Conservation (phyloP, 2,329 filamentous ascomycete species). For the Xylaria sp. region DNA sequence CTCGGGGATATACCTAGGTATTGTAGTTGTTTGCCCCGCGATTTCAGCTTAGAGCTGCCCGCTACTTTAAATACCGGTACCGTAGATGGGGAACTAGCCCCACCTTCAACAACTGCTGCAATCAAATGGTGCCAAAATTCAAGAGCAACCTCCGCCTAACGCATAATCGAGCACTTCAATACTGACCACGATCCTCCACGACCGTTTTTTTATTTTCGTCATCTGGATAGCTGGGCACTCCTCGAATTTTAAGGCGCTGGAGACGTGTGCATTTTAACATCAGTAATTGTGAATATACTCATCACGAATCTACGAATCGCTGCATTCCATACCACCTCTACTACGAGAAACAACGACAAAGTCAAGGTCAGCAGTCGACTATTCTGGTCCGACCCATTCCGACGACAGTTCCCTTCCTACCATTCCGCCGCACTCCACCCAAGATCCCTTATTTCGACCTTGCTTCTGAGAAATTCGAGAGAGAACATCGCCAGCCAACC, state of each 20-base stretch:
- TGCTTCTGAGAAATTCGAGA: neutral
- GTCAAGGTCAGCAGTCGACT: neutral
- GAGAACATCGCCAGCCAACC: neutral
- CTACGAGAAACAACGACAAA: neutral
- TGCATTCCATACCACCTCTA: neutral
- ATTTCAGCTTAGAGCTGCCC: constrained; percentile 23
- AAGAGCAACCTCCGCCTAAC: constrained; percentile 1
- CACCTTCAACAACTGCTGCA: constrained; percentile 31
- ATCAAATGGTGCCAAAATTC: constrained; percentile 37
- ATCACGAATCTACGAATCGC: neutral
- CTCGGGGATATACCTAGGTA: neutral
- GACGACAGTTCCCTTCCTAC: neutral
- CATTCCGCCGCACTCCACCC: neutral
- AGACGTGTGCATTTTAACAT: too few relatives aligned
- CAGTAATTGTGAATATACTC: neutral
- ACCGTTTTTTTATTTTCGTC: neutral
- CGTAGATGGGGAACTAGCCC: constrained; percentile 15
- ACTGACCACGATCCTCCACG: neutral
- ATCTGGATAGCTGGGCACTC: neutral
- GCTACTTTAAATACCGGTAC: too few relatives aligned
- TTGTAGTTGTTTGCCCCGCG: constrained; percentile 23
- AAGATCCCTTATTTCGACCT: neutral
- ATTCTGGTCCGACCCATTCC: neutral
- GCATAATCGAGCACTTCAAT: neutral
- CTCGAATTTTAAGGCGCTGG: neutral